Evolutionary conservation across 2,329 filamentous ascomycete species (phyloP), one percentile per base, ranked within the genome.

Genomic region (Ophiosphaerella korrae): DNA sequence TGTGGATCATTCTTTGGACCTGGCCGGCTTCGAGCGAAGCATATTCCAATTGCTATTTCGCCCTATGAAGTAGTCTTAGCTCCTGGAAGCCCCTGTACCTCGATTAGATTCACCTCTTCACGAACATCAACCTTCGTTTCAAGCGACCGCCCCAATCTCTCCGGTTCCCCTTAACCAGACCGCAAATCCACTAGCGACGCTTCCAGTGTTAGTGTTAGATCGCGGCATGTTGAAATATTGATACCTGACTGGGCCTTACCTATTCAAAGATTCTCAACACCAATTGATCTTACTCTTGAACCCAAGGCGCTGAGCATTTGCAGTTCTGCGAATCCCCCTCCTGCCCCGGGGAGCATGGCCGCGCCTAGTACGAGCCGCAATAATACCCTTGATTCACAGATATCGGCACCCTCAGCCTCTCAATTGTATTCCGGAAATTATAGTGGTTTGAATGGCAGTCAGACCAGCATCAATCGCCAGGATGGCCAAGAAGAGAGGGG

Each of bases 191-290:
- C 65, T 38, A 63, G 60, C 45, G 63, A 70, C 47, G 70, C 68
- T 38, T 62, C 62, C 18, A 70, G 60, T 50, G 51, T 62, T 43
- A 70, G 60, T 50, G 51, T 62, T 43, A 62, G 67, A 60, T 67
- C 73, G 40, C 71, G 78, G 72, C 76, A 80, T 79, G 77, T 80
- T 50, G 76, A 79, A 69, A 79, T 79, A 62, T 65, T 77, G 53
- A 79, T 79, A 55, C 75, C 77, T 37, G 62, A 72, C 48, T 78
- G 73, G 73, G 76, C 74, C 45, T 63, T 72, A 67, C 75, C 77
- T 60, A 63, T 74, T 53, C 66, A 74, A 48, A 68, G 64, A 64
- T 67, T 74, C 45, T 63, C 72, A 50, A 62, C 70, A 12, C 68
- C 73, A 32, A 63, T 71, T 40, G 62, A 64, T 18, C 55, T 66